Conservation (phyloP, 1,284 basidiomycete genomes). For the Trichosporon inkin region DNA sequence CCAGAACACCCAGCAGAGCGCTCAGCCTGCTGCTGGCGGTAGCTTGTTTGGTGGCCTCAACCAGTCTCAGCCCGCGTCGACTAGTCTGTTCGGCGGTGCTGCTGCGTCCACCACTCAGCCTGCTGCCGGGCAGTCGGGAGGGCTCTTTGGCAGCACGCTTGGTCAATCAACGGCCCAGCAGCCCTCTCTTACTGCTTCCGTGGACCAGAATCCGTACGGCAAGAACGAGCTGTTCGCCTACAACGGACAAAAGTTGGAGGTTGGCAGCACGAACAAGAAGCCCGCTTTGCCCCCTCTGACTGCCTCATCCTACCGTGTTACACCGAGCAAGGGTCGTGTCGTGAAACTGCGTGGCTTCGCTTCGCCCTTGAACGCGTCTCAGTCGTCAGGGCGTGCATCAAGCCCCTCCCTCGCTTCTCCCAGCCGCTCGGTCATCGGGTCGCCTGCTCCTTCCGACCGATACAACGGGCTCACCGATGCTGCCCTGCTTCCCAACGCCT, state of each 20-base stretch:
- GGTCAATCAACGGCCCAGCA: constrained; percentile 43
- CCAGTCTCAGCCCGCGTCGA: constrained; percentile 23
- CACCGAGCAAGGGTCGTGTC: constrained; percentile 49
- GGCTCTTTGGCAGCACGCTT: constrained; percentile 29
- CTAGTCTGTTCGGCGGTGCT: constrained; percentile 33
- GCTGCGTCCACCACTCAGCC: constrained; percentile 18
- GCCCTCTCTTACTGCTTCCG: constrained; percentile 67
- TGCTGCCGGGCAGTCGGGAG: constrained; percentile 28
- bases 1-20: constrained; percentile 39
- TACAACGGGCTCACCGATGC: constrained; percentile 59
- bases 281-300: constrained; percentile 51
- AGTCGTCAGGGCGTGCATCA: constrained; percentile 20
- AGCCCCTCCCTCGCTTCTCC: constrained; percentile 42
- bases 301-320: constrained; percentile 48
- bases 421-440: constrained; percentile 30
- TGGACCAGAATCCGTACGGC: constrained; percentile 82
- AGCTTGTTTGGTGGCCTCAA: constrained; percentile 21
- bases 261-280: constrained; percentile 49
- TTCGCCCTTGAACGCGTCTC: constrained; percentile 42
- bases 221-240: constrained; percentile 61
- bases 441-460: constrained; percentile 39
- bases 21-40: constrained; percentile 11
- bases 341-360: constrained; percentile 54
- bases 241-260: constrained; percentile 44
- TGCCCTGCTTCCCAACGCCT: constrained; percentile 57